Conservation (phyloP, 2,329 filamentous ascomycete genomes). For the Pyrenophora teres region DNA sequence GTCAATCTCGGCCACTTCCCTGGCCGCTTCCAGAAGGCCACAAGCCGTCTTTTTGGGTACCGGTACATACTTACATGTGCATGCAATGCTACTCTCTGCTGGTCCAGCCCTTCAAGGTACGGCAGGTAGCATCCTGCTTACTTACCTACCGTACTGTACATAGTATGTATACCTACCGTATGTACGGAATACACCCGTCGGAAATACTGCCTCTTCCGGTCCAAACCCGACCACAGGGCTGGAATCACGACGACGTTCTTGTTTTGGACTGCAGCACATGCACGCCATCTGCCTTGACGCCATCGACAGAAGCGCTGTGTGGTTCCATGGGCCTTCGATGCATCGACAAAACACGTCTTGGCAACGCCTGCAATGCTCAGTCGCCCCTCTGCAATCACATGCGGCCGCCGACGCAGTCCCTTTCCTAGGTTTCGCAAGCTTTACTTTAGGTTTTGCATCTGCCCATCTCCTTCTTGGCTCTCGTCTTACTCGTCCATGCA, state of each 20-base stretch:
- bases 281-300: constrained; percentile 1
- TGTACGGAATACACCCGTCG: background rate
- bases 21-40: no score
- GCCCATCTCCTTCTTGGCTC: background rate
- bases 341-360: constrained; percentile 3
- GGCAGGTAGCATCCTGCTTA: no score
- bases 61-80: no score
- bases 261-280: constrained; percentile 10
- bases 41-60: no score
- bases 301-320: background rate
- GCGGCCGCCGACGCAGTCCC: constrained; percentile 5
- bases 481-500: constrained; percentile 1
- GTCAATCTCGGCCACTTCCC: no score
- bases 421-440: background rate
- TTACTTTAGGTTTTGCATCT: constrained; percentile 1
- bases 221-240: background rate
- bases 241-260: background rate
- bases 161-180: no score
- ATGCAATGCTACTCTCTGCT: no score
- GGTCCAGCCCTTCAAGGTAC: no score
- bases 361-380: constrained; percentile 10
- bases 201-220: constrained; percentile 5
- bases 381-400: background rate
- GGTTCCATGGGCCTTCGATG: constrained; percentile 6
- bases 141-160: no score